Conservation (phyloP, 2,329 filamentous ascomycete species). For the Scolecobasidium constrictum region DNA sequence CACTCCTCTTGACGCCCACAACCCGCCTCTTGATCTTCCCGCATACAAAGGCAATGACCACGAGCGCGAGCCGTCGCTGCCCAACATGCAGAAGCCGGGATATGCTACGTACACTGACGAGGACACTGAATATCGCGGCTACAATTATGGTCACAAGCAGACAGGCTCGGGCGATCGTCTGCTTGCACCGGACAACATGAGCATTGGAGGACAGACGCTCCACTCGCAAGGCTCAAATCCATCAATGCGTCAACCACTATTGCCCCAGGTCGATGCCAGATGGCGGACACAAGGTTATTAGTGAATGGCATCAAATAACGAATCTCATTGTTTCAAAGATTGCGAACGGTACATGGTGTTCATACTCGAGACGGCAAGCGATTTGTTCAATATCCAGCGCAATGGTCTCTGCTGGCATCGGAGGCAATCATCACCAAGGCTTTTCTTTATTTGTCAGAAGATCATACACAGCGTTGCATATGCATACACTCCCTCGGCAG, state of each 20-base stretch:
- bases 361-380: no score
- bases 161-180: slow-evolving; percentile 5
- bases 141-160: slow-evolving; percentile 5
- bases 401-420: no score
- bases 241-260: slow-evolving; percentile 5
- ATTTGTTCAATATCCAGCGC: no score
- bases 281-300: slow-evolving; percentile 8
- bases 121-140: slow-evolving; percentile 7
- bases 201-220: neutral
- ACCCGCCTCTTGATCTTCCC: slow-evolving; percentile 53
- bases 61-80: slow-evolving; percentile 3
- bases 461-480: neutral
- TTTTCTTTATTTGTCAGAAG: no score
- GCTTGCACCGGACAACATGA: neutral
- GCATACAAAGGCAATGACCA: neutral
- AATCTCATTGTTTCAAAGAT: neutral
- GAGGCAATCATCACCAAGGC: no score
- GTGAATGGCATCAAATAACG: neutral
- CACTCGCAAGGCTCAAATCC: slow-evolving; percentile 1
- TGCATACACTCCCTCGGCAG: neutral
- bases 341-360: no score
- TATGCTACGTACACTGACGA: slow-evolving; percentile 5
- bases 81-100: neutral
- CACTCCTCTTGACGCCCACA: slow-evolving; percentile 77
- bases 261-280: slow-evolving; percentile 4